phyloP scores from a whole-genome alignment of 2,329 filamentous ascomycete genomes.

The Drechmeria coniospora region DNA sequence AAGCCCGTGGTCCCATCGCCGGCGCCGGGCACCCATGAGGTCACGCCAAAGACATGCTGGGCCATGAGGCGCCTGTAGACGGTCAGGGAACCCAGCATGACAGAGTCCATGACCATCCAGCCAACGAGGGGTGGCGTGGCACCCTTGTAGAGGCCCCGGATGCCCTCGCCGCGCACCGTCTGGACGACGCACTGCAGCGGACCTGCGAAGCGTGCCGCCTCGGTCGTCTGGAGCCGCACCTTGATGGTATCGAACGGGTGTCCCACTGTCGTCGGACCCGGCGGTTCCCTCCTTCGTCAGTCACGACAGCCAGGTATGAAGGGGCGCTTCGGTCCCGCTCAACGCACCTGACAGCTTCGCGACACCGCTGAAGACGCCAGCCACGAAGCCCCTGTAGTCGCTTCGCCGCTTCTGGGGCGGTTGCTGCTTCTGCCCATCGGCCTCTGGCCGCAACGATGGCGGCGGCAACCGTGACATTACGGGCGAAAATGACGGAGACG shows the following conservation, averaged over 20 bases:
- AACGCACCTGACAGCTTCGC: slow-evolving; percentile 67
- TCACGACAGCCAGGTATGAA: too few relatives aligned
- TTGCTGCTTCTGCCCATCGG: neutral
- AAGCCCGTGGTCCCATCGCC: slow-evolving; percentile 6
- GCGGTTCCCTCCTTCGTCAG: too few relatives aligned
- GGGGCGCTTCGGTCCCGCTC: too few relatives aligned
- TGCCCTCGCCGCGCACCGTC: slow-evolving; percentile 73
- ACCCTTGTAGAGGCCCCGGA: slow-evolving; percentile 83
- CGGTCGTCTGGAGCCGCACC: slow-evolving; percentile 81
- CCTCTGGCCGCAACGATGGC: too few relatives aligned
- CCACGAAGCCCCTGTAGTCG: slow-evolving; percentile 89
- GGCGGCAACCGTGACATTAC: too few relatives aligned
- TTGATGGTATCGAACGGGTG: slow-evolving; percentile 92
- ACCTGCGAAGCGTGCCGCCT: slow-evolving; percentile 62
- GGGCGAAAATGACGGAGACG: too few relatives aligned
- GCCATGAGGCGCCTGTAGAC: slow-evolving; percentile 76
- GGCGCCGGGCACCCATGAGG: slow-evolving; percentile 12
- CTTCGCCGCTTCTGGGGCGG: slow-evolving; percentile 10
- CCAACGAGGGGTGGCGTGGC: slow-evolving; percentile 82
- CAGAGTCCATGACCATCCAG: slow-evolving; percentile 95
- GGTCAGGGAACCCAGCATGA: slow-evolving; percentile 84
- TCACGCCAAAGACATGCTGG: slow-evolving; percentile 58
- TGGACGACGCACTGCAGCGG: slow-evolving; percentile 74
- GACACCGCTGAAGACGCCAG: slow-evolving; percentile 88
- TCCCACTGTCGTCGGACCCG: too few relatives aligned